Percentiles rank a stretch among this genome's conserved stretches.
These are phyloP conservation scores for Medicago lupulina DNA, from an alignment of 306 rosid genomes.

Conservation along the genomic window DNA sequence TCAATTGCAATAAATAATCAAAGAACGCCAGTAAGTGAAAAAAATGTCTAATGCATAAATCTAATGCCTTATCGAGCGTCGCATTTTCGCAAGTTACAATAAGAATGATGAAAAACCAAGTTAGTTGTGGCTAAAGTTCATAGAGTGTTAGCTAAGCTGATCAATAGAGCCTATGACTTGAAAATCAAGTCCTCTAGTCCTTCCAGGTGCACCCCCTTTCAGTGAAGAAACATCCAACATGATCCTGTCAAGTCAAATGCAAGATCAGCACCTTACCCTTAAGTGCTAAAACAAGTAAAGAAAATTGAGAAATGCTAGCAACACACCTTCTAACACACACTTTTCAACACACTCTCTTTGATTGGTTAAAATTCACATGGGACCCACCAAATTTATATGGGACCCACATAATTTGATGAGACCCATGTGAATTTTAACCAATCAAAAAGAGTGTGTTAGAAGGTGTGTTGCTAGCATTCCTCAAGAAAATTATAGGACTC, in stretches of 20 bases:
- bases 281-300: not conserved
- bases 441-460: no score
- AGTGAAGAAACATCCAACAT: conserved; percentile 73
- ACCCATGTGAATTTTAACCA: no score
- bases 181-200: conserved; percentile 85
- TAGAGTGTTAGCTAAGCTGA: conserved; percentile 56
- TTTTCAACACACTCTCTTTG: no score
- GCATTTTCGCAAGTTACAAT: conserved; percentile 24
- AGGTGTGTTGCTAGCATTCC: no score
- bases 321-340: no score
- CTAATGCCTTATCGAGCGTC: conserved; percentile 41
- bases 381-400: no score
- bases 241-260: conserved; percentile 58
- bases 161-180: conserved; percentile 53
- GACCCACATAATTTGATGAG: no score
- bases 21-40: conserved; percentile 43
- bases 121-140: conserved; percentile 47
- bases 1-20: conserved; percentile 48
- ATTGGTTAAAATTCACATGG: no score
- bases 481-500: not conserved
- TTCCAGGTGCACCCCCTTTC: conserved; percentile 90
- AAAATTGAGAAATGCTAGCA: no score
- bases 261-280: not conserved
- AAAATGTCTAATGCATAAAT: conserved; percentile 35
- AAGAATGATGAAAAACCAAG: conserved; percentile 47